A percentile compares a stretch with the other conserved stretches of the same genome.
These are phyloP conservation scores for Neurospora sp. DNA, from an alignment of 495 filamentous ascomycete genomes.

Conservation along the genomic window DNA sequence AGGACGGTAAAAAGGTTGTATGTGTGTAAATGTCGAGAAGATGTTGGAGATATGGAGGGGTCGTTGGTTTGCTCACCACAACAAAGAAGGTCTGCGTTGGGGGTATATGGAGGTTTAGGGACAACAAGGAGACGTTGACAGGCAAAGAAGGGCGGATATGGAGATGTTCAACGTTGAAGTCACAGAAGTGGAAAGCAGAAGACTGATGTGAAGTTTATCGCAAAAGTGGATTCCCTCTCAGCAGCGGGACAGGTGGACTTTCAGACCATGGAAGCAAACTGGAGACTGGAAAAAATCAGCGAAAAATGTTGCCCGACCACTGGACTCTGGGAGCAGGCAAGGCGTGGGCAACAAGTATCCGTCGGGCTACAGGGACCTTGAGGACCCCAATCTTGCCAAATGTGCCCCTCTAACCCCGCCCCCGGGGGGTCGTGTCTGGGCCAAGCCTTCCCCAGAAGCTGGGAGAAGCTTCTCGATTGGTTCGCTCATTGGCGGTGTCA, in stretches of 20 bases:
- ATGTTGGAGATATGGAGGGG: neutral
- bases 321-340: neutral
- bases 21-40: neutral
- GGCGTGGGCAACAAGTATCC: neutral
- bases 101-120: neutral
- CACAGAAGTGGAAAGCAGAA: neutral
- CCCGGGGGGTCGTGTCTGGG: conserved; percentile 9
- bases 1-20: neutral
- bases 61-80: neutral
- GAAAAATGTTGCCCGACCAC: conserved; percentile 11
- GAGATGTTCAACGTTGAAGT: neutral
- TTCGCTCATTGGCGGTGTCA: neutral
- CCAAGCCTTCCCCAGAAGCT: conserved; percentile 17
- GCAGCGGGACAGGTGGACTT: conserved; percentile 1
- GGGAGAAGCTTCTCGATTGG: conserved; percentile 22
- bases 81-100: neutral
- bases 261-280: neutral
- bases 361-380: neutral
- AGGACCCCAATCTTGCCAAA: neutral
- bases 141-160: neutral
- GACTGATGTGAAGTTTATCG: conserved; percentile 3
- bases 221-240: conserved; percentile 2
- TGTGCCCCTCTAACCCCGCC: conserved; percentile 15
- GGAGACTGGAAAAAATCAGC: conserved; percentile 9
- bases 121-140: neutral